Evolutionary conservation across 352 stramenopile genomes (phyloP), one percentile per base, ranked within the genome.

Genomic region (Saprolegnia parasitica): DNA sequence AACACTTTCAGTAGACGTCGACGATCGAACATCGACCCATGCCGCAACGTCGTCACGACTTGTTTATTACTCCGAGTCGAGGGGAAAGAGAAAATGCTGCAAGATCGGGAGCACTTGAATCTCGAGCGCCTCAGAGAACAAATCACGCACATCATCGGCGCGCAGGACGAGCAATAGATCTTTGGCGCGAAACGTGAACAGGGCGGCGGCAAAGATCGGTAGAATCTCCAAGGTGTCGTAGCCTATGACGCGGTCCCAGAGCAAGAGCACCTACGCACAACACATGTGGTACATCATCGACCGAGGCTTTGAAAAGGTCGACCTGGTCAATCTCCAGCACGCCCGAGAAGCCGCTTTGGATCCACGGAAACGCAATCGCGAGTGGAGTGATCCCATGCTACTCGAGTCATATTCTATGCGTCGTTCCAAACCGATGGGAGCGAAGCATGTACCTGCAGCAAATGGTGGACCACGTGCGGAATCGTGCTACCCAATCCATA

Each of bases 291-390:
- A 35, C 24, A 67, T 39, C 10, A 23, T 24, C 10, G 2, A 35
- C 29, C 29, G 5, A 39, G 3, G 26, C 42, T 55, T 15, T 49
- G 32, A 23, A 49, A 47, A 16, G 13, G 18, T 3, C 8, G 26
- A 72, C 66, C 68, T 93, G 81, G 10, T 83, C 63, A 54, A 91
- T 86, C 67, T 91, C 81, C 5, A 93, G 74, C 35, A 91, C 72
- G n/a, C 82, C 79, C 0, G 85, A 91, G 64, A 93, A 91, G 21
- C 80, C 85, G 58, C 75, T 76, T 56, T 93, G 85, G 57, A 93
- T 87, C 85, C 85, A 93, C 21, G 82, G 81, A 64, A 93, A 93
- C 21, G 79, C 85, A 47, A 93, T 80, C 56, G 87, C 79, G 39
- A 93, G 71, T 18, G 85, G 85, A 68, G 74, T 70, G 40, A 93